A percentile compares a stretch with the other conserved stretches of the same genome.
Evolutionary conservation across 371 early-diverging fungal genomes (phyloP).

Genomic region (Mucor indicus): DNA sequence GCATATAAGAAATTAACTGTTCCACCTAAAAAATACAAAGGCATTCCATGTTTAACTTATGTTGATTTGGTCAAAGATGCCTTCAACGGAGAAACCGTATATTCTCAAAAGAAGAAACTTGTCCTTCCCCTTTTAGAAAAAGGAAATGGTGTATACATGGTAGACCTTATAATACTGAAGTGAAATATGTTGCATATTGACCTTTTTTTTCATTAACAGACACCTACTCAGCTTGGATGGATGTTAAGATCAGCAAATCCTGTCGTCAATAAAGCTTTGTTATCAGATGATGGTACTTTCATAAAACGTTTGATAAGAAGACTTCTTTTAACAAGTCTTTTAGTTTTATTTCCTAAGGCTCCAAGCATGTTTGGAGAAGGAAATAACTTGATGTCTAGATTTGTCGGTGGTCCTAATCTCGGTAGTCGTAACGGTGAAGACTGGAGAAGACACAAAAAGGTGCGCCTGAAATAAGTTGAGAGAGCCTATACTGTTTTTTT

Average conservation of each 20-base stretch:
- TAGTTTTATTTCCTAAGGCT: constrained; percentile 9
- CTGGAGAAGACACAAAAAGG: constrained; percentile 15
- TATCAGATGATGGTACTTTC: constrained; percentile 6
- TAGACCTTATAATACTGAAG: too few relatives aligned
- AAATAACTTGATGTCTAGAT: neutral
- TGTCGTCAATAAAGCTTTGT: neutral
- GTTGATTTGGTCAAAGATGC: constrained; percentile 3
- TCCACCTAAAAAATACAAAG: constrained; percentile 3
- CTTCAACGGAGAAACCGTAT: neutral
- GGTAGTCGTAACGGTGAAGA: constrained; percentile 5
- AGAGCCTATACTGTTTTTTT: too few relatives aligned
- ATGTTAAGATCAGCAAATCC: constrained; percentile 8
- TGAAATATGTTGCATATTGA: neutral
- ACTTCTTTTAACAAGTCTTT: neutral
- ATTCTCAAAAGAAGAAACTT: neutral
- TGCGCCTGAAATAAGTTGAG: too few relatives aligned
- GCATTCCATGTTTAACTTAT: constrained; percentile 6
- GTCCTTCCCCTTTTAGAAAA: constrained; percentile 4
- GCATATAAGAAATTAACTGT: neutral
- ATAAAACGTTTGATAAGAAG: neutral
- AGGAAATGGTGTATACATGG: constrained; percentile 9
- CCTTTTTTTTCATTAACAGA: neutral
- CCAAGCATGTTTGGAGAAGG: neutral
- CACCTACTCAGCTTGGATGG: constrained; percentile 10
- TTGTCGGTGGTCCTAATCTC: constrained; percentile 9